Evolutionary conservation across 257 asterid genomes (phyloP), one percentile per base, ranked within the genome.

Genomic region (Paulownia fortunei): DNA sequence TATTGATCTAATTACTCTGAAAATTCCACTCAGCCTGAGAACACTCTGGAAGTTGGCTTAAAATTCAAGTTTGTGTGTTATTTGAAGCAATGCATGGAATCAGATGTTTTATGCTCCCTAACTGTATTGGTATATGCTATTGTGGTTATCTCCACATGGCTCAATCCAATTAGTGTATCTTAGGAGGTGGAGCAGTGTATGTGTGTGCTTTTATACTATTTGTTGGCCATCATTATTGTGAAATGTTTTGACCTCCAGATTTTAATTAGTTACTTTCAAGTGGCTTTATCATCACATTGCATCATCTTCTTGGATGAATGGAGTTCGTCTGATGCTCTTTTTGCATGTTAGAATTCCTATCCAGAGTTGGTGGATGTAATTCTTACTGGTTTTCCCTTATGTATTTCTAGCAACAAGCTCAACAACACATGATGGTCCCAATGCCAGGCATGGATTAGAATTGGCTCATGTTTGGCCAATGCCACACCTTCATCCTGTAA

Each of bases 371-470:
- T 11, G 60, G 46, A 13, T 78, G 11, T 59, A 18, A 34, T 76
- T 58, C 59, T 80, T 18, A 72, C 66, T 59, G 55, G 24, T 69
- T 67, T 49, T 73, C 63, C 68, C 71, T 72, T 75, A 11, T 76
- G 68, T 58, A 37, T 61, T 76, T 80, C 37, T 68, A 82, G 90
- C 80, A 81, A 72, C 92, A 78, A 74, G 84, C 81, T 64, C 89
- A 84, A 77, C 88, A 87, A 77, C 88, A 87, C 78, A 84, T 85
- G 93, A 82, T 88, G 84, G 82, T 88, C 58, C 91, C 82, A 30
- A 87, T 86, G 94, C 90, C 62, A 73, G 86, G 95, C 80, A 73
- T 84, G 83, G 95, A 88, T 21, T 88, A 84, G 84, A 70, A 69
- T 26, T 13, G 36, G 76, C 75, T 27, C 52, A 2, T 72, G 68